phyloP scores from a whole-genome alignment of 108 stramenopile species.

The Schizochytrium sp. region DNA sequence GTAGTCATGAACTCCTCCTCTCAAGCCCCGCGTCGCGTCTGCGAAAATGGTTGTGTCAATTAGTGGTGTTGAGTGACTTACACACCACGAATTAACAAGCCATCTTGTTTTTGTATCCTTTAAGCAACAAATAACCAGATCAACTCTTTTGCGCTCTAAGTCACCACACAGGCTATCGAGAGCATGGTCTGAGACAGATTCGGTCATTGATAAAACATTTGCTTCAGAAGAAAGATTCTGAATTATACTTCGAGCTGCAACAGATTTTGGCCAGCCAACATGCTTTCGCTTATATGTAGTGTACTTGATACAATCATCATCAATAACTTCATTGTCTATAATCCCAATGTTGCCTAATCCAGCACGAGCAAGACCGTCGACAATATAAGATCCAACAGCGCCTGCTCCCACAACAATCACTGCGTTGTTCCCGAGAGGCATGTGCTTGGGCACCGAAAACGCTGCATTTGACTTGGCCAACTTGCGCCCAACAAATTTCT shows the following conservation, averaged over 20 bases:
- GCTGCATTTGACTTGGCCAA: background rate
- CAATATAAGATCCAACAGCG: conserved; percentile 1
- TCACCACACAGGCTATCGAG: background rate
- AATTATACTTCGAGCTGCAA: background rate
- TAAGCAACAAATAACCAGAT: conserved; percentile 15
- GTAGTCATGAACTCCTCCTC: no score
- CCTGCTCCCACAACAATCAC: background rate
- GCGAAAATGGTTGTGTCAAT: no score
- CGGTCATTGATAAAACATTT: background rate
- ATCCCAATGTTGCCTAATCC: conserved; percentile 18
- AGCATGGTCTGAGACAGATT: background rate
- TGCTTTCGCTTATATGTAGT: background rate
- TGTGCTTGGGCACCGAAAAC: background rate
- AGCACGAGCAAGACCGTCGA: conserved; percentile 22
- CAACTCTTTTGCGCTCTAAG: background rate
- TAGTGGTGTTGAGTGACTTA: no score
- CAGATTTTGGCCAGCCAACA: background rate
- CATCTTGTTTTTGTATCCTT: no score
- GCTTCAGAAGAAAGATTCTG: background rate
- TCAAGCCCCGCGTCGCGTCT: no score
- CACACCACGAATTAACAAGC: no score
- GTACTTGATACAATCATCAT: background rate
- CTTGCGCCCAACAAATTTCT: background rate
- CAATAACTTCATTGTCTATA: background rate
- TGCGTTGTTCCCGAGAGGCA: background rate